Conservation (phyloP, 75 land plant species). For the Cunninghamia lanceolata region DNA sequence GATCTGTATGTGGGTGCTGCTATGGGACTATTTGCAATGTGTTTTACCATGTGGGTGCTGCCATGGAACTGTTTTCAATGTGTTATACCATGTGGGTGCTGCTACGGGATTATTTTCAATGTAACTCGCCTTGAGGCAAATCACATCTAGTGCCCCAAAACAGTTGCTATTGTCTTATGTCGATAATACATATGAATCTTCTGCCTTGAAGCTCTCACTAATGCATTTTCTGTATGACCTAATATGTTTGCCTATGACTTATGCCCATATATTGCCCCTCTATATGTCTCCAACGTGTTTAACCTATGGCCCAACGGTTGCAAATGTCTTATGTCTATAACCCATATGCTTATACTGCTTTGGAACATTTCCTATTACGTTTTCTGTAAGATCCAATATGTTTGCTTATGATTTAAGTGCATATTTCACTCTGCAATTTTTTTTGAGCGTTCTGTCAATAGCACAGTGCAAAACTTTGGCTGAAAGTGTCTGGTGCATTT, state of each 20-base stretch:
- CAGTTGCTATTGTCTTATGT: neutral
- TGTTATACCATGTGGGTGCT: neutral
- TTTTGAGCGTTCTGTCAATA: neutral
- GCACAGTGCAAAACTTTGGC: neutral
- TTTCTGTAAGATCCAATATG: neutral
- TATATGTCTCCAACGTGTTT: neutral
- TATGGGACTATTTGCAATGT: neutral
- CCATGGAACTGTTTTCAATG: too few relatives aligned
- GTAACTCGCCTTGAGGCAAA: neutral
- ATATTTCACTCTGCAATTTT: neutral
- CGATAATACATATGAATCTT: neutral
- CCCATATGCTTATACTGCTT: conserved; percentile 1
- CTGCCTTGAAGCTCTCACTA: neutral
- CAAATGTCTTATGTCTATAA: neutral
- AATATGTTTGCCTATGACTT: neutral
- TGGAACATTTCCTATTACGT: neutral
- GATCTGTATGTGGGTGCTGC: neutral
- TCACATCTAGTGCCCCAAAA: neutral
- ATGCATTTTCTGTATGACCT: neutral
- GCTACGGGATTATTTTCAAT: neutral
- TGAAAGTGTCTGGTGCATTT: neutral
- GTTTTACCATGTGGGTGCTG: neutral
- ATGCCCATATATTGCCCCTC: neutral
- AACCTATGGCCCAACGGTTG: neutral
- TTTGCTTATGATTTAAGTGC: neutral